Conservation (phyloP, 495 filamentous ascomycete species). For the Hamigera avellanea region DNA sequence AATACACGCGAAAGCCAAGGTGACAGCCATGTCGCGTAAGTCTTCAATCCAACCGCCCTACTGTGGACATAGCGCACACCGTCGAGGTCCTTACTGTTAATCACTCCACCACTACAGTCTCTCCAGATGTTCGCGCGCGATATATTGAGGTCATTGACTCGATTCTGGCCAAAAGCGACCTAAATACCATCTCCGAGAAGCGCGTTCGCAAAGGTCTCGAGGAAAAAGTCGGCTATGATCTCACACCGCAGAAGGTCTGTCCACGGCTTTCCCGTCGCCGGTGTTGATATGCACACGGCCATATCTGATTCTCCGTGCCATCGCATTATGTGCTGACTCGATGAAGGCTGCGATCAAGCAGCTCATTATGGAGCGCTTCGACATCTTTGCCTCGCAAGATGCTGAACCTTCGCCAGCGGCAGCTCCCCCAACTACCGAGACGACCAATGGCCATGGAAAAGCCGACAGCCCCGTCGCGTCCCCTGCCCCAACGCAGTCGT, state of each 20-base stretch:
- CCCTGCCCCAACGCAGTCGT: slow-evolving; percentile 37
- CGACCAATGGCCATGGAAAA: slow-evolving; percentile 34
- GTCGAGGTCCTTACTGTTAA: not conserved
- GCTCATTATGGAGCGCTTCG: slow-evolving; percentile 84
- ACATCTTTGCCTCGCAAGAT: slow-evolving; percentile 51
- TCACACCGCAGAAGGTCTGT: slow-evolving; percentile 74
- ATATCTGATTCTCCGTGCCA: slow-evolving; percentile 2
- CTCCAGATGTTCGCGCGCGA: slow-evolving; percentile 49
- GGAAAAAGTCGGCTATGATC: slow-evolving; percentile 63
- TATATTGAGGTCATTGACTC: slow-evolving; percentile 82
- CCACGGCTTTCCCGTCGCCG: not conserved
- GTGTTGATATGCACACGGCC: too few species aligned
- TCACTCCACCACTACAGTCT: slow-evolving; percentile 38
- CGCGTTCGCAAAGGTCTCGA: slow-evolving; percentile 80
- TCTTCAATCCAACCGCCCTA: slow-evolving; percentile 11
- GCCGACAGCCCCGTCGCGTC: slow-evolving; percentile 21
- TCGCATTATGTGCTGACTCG: slow-evolving; percentile 3
- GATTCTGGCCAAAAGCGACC: slow-evolving; percentile 73
- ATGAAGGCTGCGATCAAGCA: slow-evolving; percentile 63
- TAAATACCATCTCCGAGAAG: slow-evolving; percentile 87
- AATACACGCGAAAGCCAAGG: not conserved
- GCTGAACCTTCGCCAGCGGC: slow-evolving; percentile 24
- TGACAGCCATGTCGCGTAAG: slow-evolving; percentile 29
- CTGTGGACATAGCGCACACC: not conserved
- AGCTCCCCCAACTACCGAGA: slow-evolving; percentile 5